Evolutionary conservation across 2,329 filamentous ascomycete species (phyloP).

Genomic region (Penicillium sp.): DNA sequence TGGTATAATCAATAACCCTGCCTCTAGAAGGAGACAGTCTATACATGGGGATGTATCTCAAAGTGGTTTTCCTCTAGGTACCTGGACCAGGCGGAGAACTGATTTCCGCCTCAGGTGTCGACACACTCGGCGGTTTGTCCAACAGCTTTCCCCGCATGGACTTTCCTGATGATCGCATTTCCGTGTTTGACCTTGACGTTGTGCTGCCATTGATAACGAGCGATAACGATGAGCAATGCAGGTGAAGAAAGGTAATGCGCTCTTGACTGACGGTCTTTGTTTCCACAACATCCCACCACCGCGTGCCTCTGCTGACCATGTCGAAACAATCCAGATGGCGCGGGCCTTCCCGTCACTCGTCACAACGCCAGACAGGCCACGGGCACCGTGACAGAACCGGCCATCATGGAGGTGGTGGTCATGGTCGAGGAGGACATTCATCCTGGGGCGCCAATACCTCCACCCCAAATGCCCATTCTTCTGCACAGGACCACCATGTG

Average conservation of each 20-base stretch:
- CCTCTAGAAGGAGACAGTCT: constrained; percentile 1
- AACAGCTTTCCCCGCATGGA: constrained; percentile 18
- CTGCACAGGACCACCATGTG: constrained; percentile 35
- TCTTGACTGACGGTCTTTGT: neutral
- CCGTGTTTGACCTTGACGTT: neutral
- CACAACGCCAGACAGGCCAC: constrained; percentile 33
- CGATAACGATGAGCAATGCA: constrained; percentile 31
- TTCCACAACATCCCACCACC: neutral
- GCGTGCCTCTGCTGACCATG: constrained; percentile 8
- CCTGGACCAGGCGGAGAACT: constrained; percentile 19
- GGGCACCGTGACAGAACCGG: constrained; percentile 19
- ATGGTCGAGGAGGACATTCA: constrained; percentile 26
- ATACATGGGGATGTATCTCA: neutral
- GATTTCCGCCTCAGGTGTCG: constrained; percentile 15
- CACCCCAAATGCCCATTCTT: constrained; percentile 23
- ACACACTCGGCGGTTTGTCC: constrained; percentile 11
- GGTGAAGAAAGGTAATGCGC: constrained; percentile 31
- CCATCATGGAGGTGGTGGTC: constrained; percentile 25
- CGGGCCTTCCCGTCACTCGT: constrained; percentile 34
- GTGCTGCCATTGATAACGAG: constrained; percentile 1
- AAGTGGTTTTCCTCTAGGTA: constrained; percentile 12
- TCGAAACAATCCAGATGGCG: constrained; percentile 32
- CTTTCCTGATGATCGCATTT: constrained; percentile 1
- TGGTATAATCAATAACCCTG: constrained; percentile 1
- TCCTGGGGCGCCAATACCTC: constrained; percentile 26